Percentiles rank a stretch among this genome's conserved stretches.
Conservation (phyloP, 331 rosid species). For the Stylosanthes scabra region DNA sequence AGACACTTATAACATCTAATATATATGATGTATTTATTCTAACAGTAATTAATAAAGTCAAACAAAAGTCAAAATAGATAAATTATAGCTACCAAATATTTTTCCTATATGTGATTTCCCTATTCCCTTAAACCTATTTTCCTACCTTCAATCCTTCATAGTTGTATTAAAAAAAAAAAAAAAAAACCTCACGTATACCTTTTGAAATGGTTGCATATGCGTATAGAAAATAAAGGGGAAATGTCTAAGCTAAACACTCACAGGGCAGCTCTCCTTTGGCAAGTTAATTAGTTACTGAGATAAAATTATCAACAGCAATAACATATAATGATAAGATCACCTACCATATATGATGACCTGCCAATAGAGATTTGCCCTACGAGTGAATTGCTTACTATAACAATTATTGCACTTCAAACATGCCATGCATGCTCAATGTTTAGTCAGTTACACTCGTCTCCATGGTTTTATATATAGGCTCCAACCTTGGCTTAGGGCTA, state of each 20-base stretch:
- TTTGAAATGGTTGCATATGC: neutral
- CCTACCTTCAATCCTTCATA: too few species aligned
- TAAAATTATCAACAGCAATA: neutral
- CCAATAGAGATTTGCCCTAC: slow-evolving; percentile 42
- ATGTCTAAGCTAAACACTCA: slow-evolving; percentile 41
- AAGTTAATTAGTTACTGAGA: neutral
- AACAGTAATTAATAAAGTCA: too few species aligned
- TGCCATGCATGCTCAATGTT: neutral
- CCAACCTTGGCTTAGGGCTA: neutral
- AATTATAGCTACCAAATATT: too few species aligned
- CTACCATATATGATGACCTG: too few species aligned
- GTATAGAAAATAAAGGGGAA: neutral
- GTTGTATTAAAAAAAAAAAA: too few species aligned
- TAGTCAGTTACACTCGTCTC: neutral
- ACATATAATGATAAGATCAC: neutral
- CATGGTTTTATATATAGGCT: slow-evolving; percentile 38
- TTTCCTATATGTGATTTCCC: too few species aligned
- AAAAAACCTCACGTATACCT: neutral
- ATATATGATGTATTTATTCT: too few species aligned
- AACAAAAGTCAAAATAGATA: too few species aligned
- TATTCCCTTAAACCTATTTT: too few species aligned
- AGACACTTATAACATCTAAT: too few species aligned
- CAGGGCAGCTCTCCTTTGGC: slow-evolving; percentile 52
- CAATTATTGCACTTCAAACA: too few species aligned
- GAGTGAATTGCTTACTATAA: slow-evolving; percentile 39